Percentiles rank a stretch among this genome's conserved stretches.
These are phyloP conservation scores for Tagetes patula DNA, from an alignment of 129 eudicot species.

Conservation along the genomic window DNA sequence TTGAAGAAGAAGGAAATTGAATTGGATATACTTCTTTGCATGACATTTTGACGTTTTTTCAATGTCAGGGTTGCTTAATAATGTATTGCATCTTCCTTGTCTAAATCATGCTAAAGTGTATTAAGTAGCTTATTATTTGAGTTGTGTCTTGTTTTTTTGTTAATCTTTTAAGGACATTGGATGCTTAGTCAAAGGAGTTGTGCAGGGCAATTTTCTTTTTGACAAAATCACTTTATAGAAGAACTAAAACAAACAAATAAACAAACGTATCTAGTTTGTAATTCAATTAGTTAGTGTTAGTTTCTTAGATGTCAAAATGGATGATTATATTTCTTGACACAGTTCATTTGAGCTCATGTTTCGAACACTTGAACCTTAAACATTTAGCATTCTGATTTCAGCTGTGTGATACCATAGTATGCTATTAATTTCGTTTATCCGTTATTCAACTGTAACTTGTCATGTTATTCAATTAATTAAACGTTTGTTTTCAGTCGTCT, in stretches of 20 bases:
- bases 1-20: constrained; percentile 40
- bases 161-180: background rate
- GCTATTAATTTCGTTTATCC: background rate
- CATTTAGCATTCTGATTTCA: background rate
- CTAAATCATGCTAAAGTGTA: background rate
- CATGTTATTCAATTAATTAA: background rate
- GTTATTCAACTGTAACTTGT: background rate
- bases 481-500: constrained; percentile 64
- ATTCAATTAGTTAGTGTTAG: background rate
- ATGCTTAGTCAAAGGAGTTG: background rate
- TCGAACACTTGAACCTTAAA: background rate
- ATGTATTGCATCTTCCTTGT: constrained; percentile 47
- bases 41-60: constrained; percentile 63
- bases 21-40: constrained; percentile 48
- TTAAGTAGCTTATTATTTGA: background rate
- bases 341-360: background rate
- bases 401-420: background rate
- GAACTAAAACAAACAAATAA: no score
- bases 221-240: background rate
- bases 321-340: background rate
- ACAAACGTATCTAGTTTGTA: no score
- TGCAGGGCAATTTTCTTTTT: background rate
- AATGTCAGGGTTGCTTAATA: constrained; percentile 81
- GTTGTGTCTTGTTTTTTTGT: background rate
- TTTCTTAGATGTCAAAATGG: background rate